These are phyloP conservation scores for Porcisia hertigi DNA, from an alignment of 208 protist genomes.

Conservation along the genomic window DNA sequence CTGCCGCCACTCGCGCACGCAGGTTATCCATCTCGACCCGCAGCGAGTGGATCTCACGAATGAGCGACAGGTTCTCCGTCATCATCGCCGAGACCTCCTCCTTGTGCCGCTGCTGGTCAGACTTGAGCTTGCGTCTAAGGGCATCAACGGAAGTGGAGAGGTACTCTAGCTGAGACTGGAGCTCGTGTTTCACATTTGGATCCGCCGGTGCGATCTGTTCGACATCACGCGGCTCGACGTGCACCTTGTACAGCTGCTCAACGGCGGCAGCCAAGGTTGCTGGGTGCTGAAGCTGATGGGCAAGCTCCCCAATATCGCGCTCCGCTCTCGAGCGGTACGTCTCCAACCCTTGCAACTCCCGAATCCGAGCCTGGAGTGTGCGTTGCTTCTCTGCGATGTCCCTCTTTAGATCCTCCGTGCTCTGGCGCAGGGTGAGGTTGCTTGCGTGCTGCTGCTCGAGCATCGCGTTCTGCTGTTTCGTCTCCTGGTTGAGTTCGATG, in stretches of 20 bases:
- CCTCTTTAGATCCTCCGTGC: constrained; percentile 89
- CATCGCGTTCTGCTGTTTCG: constrained; percentile 92
- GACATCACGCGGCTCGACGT: constrained; percentile 78
- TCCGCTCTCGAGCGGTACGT: constrained; percentile 84
- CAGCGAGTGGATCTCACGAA: constrained; percentile 95
- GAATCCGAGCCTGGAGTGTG: constrained; percentile 73
- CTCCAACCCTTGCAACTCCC: constrained; percentile 88
- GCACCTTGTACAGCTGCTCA: constrained; percentile 79
- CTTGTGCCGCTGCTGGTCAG: constrained; percentile 90
- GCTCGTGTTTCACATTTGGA: constrained; percentile 86
- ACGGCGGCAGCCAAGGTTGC: constrained; percentile 80
- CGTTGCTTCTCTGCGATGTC: constrained; percentile 89
- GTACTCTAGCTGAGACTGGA: constrained; percentile 91
- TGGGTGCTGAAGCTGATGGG: constrained; percentile 91
- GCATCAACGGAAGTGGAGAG: constrained; percentile 92
- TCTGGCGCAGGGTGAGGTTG: constrained; percentile 87
- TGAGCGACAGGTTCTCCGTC: constrained; percentile 94
- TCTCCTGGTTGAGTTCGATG: constrained; percentile 86
- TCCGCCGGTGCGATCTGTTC: constrained; percentile 70
- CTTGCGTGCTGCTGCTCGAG: constrained; percentile 90
- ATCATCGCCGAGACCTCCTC: constrained; percentile 93
- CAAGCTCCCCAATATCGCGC: constrained; percentile 83
- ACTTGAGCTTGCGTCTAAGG: constrained; percentile 89
- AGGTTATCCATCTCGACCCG: constrained; percentile 88
- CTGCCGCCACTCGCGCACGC: constrained; percentile 60